Base-by-base conservation (phyloP, 139 green algal genomes). In the Dunaliella primolecta region DNA sequence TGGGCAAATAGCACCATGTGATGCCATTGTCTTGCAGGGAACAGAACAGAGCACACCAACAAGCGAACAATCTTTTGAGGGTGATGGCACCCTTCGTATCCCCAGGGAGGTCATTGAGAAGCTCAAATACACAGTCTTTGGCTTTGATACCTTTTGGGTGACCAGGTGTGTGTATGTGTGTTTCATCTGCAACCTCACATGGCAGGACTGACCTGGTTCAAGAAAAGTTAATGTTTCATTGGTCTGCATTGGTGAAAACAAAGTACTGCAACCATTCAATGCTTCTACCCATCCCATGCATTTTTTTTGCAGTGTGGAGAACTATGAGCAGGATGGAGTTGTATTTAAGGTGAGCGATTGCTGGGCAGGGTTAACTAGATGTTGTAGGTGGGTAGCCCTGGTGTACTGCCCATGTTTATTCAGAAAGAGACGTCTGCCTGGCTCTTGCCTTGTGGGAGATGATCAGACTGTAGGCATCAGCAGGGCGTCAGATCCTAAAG, bases 81-180 rank as follows among this genome's bases (percentile, higher is more conserved):
- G 46, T 7, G 15, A 15, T 15, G 46, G 15, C 46, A 64, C 74
- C 27, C 79, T 94, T 78, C 86, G 91, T 80, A 86, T 95, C 20
- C 87, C 91, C 0, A 87, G 89, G 36, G 93, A 94, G 0, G 93
- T 95, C 2, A 92, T 98, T 33, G 89, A 95, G 74, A 85, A 85
- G 46, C 84, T 98, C 35, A 90, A 93, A 23, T 85, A 91, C 11
- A 82, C 34, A 0, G 93, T 98, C 55, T 98, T 98, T 85, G 90
- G 91, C 21, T 95, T 98, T 74, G 94, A 98, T 85, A 95, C 92
- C 1, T 96, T 98, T 85, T 98, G 95, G 86, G 95, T 98, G 21
- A 97, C 94, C 2, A 87, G 83, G 80, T 78, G 31, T 27, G 75
- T 80, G 25, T 77, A n/a, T n/a, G n/a, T n/a, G n/a, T n/a, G n/a